These are phyloP conservation scores for Malassezia psittaci DNA, from an alignment of 1,284 basidiomycete species.

Conservation along the genomic window DNA sequence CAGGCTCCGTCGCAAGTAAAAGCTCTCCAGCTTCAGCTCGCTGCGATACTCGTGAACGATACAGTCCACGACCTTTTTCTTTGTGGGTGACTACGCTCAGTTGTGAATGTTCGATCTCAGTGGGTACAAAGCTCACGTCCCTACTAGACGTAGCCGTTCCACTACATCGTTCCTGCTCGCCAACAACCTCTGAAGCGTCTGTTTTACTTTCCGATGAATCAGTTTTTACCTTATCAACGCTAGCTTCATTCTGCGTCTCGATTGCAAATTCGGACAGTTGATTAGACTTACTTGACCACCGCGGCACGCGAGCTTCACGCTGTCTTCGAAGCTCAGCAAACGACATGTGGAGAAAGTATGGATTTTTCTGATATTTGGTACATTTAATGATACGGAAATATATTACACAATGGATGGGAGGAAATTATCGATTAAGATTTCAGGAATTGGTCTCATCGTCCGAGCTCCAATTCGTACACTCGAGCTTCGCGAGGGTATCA, in stretches of 20 bases:
- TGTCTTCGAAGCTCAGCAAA: not conserved
- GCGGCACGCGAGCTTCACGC: constrained; percentile 1
- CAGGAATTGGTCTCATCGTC: constrained; percentile 3
- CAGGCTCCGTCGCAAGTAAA: not conserved
- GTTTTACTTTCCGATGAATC: too few species aligned
- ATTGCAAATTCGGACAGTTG: not conserved
- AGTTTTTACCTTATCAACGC: not conserved
- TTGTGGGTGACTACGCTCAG: not conserved
- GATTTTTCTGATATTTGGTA: too few species aligned
- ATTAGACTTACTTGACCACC: not conserved
- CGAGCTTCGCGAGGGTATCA: constrained; percentile 7
- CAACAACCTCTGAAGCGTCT: too few species aligned
- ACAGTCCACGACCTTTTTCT: constrained; percentile 1
- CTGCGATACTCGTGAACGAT: not conserved
- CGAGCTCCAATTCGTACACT: constrained; percentile 6
- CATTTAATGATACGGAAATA: too few species aligned
- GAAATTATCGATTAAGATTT: too few species aligned
- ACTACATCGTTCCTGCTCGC: too few species aligned
- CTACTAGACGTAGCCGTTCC: too few species aligned
- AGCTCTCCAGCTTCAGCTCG: not conserved
- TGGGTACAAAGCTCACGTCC: not conserved
- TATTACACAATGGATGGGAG: too few species aligned
- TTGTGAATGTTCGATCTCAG: not conserved
- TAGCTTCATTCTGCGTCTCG: not conserved
- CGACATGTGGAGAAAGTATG: constrained; percentile 2